Evolutionary conservation across 192 early-diverging fungal genomes (phyloP).

Genomic region (Linnemannia elongata): DNA sequence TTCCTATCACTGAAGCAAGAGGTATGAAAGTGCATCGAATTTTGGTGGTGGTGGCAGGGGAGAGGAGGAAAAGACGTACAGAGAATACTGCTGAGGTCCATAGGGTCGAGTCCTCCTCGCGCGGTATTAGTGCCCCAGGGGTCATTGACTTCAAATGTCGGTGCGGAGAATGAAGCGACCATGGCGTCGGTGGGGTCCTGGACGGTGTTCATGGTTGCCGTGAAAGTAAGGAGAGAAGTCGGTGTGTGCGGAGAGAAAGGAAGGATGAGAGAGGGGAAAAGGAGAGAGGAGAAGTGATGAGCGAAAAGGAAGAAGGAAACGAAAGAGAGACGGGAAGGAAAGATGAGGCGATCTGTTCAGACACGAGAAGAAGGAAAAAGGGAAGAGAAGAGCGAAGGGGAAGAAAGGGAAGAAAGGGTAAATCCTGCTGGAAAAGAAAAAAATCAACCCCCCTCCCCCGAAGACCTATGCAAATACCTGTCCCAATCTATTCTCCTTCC

Average conservation of each 20-base stretch:
- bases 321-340: conserved; percentile 8
- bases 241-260: neutral
- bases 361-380: conserved; percentile 16
- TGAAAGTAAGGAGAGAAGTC: neutral
- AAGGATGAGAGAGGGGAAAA: neutral
- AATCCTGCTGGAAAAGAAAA: conserved; percentile 6
- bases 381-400: conserved; percentile 12
- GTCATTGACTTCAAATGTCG: conserved; percentile 51
- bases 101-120: conserved; percentile 43
- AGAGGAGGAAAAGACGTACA: conserved; percentile 23
- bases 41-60: neutral
- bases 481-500: neutral
- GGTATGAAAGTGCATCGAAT: neutral
- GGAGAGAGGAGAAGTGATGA: neutral
- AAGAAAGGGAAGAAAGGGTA: neutral
- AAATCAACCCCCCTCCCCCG: too few relatives aligned
- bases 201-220: conserved; percentile 30
- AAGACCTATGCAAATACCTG: neutral
- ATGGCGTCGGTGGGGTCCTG: conserved; percentile 37
- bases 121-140: conserved; percentile 42
- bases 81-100: conserved; percentile 45
- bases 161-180: conserved; percentile 48
- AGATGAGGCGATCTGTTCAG: conserved; percentile 2
- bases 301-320: conserved; percentile 10
- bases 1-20: neutral